A percentile compares a stretch with the other conserved stretches of the same genome.
These are phyloP conservation scores for Ogataea ramenticola DNA, from an alignment of 805 yeast species.

Conservation along the genomic window DNA sequence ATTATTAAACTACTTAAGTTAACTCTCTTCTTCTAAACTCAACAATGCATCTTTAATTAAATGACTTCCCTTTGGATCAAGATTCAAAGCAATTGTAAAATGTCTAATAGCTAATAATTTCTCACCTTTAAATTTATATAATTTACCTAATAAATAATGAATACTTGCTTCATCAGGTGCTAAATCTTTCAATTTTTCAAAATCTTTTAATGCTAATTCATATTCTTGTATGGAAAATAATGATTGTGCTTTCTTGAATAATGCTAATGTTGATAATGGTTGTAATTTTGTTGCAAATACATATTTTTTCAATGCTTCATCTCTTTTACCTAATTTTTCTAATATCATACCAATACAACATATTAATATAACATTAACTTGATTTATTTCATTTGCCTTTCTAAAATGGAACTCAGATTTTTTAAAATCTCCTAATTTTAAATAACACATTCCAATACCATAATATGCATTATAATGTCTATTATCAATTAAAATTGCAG, in stretches of 20 bases:
- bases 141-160: conserved; percentile 81
- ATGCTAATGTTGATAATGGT: conserved; percentile 78
- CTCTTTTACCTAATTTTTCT: conserved; percentile 64
- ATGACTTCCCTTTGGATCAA: conserved; percentile 90
- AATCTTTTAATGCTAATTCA: conserved; percentile 64
- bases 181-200: conserved; percentile 61
- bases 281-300: conserved; percentile 77
- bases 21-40: conserved; percentile 21
- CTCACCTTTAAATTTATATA: conserved; percentile 69
- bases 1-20: neutral
- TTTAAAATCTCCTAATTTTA: conserved; percentile 76
- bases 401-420: conserved; percentile 83
- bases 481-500: conserved; percentile 68
- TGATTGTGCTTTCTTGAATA: conserved; percentile 83
- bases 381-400: conserved; percentile 83
- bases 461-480: conserved; percentile 92
- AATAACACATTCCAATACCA: conserved; percentile 91
- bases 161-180: conserved; percentile 96
- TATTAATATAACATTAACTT: conserved; percentile 78
- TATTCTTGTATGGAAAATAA: conserved; percentile 65
- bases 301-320: conserved; percentile 73
- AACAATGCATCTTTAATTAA: conserved; percentile 82
- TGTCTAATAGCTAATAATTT: conserved; percentile 75
- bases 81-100: conserved; percentile 79
- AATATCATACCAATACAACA: conserved; percentile 93